These are phyloP conservation scores for Backusella psychrophila DNA, from an alignment of 192 early-diverging fungal species.

Conservation along the genomic window DNA sequence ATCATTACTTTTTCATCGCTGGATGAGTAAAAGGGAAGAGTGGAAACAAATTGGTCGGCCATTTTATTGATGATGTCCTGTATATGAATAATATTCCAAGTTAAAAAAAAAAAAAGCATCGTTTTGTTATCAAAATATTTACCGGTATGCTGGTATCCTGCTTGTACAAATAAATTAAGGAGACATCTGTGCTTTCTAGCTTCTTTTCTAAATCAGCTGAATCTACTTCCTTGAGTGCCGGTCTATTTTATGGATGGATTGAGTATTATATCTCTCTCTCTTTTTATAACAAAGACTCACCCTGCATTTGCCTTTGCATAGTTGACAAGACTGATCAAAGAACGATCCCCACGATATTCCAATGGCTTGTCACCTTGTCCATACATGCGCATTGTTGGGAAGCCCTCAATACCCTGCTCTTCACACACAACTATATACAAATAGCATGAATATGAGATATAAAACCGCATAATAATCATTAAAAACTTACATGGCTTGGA, in stretches of 20 bases:
- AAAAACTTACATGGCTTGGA: constrained; percentile 39
- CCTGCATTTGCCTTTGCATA: constrained; percentile 18
- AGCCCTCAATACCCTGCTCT: constrained; percentile 67
- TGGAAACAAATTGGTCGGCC: constrained; percentile 16
- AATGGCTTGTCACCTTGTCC: not conserved
- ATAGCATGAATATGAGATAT: not conserved
- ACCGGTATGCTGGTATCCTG: constrained; percentile 31
- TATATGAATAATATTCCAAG: not conserved
- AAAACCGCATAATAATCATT: not conserved
- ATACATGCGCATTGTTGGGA: constrained; percentile 82
- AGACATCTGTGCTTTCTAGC: constrained; percentile 39
- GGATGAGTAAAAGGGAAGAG: constrained; percentile 36
- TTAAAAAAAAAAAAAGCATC: too few relatives aligned
- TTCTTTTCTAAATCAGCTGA: constrained; percentile 40
- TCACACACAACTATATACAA: constrained; percentile 48
- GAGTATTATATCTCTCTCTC: too few relatives aligned
- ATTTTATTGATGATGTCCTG: constrained; percentile 21
- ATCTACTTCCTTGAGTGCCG: constrained; percentile 28
- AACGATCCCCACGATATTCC: constrained; percentile 1
- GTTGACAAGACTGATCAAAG: constrained; percentile 8
- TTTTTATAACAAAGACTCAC: constrained; percentile 5
- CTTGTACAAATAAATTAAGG: constrained; percentile 57
- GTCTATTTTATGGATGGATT: not conserved
- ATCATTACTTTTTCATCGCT: constrained; percentile 26
- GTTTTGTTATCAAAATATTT: not conserved